Base-by-base conservation (phyloP, 2,329 filamentous ascomycete genomes). In the Pestalotiopsis sp. region DNA sequence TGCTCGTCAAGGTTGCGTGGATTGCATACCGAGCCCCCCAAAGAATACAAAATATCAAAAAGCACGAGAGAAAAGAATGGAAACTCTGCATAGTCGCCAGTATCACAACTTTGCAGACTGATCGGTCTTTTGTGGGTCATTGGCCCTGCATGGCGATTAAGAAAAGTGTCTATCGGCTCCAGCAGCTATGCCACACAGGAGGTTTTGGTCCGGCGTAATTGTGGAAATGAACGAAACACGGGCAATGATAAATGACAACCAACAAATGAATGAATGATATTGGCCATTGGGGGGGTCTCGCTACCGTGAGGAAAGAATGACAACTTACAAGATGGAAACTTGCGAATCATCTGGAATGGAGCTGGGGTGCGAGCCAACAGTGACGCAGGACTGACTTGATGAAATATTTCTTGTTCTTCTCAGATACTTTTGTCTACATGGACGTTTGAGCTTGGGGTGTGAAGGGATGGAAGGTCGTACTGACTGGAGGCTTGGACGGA, bases 121-220 rank as follows among this genome's bases (percentile, higher is more conserved):
- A 59, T 59, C 57, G 57, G 57, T 27, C 57, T 59, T 27, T 27
- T 52, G 45, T 52, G 45, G 45, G 45, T 9, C 45, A 52, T 11
- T 52, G 45, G 17, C 45, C n/a, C 45, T 52, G 45, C 45, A 52
- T 52, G 45, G 57, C 23, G 57, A 27, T 20, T 36, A 20, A 59
- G 23, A 59, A 23, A 59, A 59, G 13, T n/a, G 17, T 59, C 25
- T 59, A 27, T 36, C 57, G 36, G 31, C 59, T 62, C 59, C 59
- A 62, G 59, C 31, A 36, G 17, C 27, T 36, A 62, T 62, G 59
- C 59, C 25, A 36, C 59, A 31, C 17, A 62, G 59, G 59, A 62
- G 59, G 59, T 62, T 62, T 62, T 62, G 59, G 25, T 62, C 59
- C 59, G 59, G 59, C 13, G 20, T 20, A 52, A 52, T 52, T 52